These are phyloP conservation scores for Tilletia caries DNA, from an alignment of 1,284 basidiomycete genomes.

Conservation along the genomic window DNA sequence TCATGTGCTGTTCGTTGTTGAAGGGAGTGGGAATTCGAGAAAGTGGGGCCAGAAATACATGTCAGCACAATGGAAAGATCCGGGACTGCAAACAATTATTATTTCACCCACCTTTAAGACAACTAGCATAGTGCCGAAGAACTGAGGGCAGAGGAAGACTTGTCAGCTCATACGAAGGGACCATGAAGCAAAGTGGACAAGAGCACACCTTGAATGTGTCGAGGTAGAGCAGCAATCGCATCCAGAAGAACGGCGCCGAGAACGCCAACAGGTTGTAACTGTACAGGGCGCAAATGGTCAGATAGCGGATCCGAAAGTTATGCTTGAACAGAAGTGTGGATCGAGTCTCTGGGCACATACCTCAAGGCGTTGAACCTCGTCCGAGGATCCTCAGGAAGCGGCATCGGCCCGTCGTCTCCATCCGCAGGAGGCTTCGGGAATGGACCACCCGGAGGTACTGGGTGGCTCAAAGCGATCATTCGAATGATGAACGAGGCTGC, in stretches of 20 bases:
- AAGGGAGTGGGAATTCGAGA: too few species aligned
- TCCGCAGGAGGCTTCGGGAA: not conserved
- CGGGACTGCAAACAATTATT: too few species aligned
- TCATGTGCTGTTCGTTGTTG: not conserved
- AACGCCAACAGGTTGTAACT: slow-evolving; percentile 10
- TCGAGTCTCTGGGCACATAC: not conserved
- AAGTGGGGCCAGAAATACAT: too few species aligned
- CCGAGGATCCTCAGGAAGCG: not conserved
- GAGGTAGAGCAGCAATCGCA: slow-evolving; percentile 8
- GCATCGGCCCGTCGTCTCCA: not conserved
- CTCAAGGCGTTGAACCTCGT: not conserved
- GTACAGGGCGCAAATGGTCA: not conserved
- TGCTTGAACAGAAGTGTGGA: not conserved
- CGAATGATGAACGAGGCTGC: slow-evolving; percentile 3
- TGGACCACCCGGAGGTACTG: not conserved
- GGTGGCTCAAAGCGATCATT: not conserved
- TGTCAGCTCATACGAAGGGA: not conserved
- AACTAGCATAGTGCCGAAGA: slow-evolving; percentile 8
- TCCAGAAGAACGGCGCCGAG: slow-evolving; percentile 12
- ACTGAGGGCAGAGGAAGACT: not conserved
- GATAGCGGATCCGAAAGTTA: not conserved
- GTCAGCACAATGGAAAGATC: too few species aligned
- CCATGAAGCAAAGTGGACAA: not conserved
- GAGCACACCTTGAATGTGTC: slow-evolving; percentile 2
- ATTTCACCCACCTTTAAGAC: not conserved